These are phyloP conservation scores for Penicillium malachiteum DNA, from an alignment of 495 filamentous ascomycete species.

Conservation along the genomic window DNA sequence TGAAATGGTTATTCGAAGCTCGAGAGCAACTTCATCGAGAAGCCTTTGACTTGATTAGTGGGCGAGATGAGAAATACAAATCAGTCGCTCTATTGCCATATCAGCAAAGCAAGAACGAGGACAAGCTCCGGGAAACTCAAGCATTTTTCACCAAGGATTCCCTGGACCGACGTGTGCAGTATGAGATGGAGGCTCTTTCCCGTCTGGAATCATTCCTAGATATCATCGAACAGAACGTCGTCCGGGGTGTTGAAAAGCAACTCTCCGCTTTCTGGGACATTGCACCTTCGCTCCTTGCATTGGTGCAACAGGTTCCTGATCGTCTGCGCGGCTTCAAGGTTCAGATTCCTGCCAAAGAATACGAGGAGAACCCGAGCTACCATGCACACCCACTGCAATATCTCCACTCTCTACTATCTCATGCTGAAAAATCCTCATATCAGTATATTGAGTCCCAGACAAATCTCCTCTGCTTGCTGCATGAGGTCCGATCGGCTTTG, in stretches of 20 bases:
- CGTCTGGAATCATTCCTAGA: slow-evolving; percentile 76
- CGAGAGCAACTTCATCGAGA: slow-evolving; percentile 82
- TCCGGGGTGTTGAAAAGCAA: slow-evolving; percentile 85
- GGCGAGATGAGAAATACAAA: slow-evolving; percentile 83
- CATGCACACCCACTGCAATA: slow-evolving; percentile 80
- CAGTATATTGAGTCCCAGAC: slow-evolving; percentile 96
- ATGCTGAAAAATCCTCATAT: slow-evolving; percentile 87
- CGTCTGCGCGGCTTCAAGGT: slow-evolving; percentile 58
- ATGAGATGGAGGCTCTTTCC: slow-evolving; percentile 62
- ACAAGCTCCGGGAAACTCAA: slow-evolving; percentile 72
- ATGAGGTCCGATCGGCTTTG: slow-evolving; percentile 84
- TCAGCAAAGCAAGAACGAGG: slow-evolving; percentile 62
- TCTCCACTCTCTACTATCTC: slow-evolving; percentile 74
- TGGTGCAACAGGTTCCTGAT: slow-evolving; percentile 75
- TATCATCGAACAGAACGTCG: slow-evolving; percentile 81
- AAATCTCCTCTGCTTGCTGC: slow-evolving; percentile 87
- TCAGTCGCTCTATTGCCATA: slow-evolving; percentile 79
- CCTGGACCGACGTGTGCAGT: slow-evolving; percentile 61
- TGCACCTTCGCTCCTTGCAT: slow-evolving; percentile 71
- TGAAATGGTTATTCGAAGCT: slow-evolving; percentile 97
- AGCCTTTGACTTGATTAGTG: slow-evolving; percentile 76
- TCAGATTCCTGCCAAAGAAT: slow-evolving; percentile 72
- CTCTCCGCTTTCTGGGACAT: slow-evolving; percentile 97
- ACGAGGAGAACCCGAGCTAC: slow-evolving; percentile 82
- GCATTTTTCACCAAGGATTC: slow-evolving; percentile 81